A percentile compares a stretch with the other conserved stretches of the same genome.
phyloP scores from a whole-genome alignment of 495 filamentous ascomycete genomes.

The Staphylotrichum longicolle region DNA sequence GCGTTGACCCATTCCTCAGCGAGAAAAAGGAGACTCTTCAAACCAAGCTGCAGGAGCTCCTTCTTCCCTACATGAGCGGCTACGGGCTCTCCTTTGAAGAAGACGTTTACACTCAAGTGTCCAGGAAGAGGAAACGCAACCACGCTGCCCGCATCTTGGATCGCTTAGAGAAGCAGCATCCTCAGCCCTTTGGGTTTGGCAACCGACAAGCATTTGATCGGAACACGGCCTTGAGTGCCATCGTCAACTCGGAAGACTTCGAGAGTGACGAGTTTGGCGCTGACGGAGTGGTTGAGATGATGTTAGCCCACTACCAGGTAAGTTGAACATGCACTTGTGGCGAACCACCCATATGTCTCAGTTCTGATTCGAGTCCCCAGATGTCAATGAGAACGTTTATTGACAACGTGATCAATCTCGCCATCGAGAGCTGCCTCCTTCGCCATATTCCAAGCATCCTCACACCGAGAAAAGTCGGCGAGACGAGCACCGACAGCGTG shows the following conservation, averaged over 20 bases:
- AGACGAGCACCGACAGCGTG: conserved; percentile 23
- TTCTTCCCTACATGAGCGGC: conserved; percentile 17
- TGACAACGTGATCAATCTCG: conserved; percentile 31
- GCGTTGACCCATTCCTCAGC: conserved; percentile 42
- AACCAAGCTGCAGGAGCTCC: conserved; percentile 37
- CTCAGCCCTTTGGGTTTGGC: background rate
- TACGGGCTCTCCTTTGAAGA: conserved; percentile 1
- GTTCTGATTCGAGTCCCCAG: conserved; percentile 10
- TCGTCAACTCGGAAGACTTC: background rate
- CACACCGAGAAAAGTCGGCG: conserved; percentile 17
- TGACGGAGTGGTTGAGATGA: conserved; percentile 4
- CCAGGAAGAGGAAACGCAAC: background rate
- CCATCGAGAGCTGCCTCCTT: conserved; percentile 35
- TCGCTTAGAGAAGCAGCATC: background rate
- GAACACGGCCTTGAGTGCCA: background rate
- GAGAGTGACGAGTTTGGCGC: background rate
- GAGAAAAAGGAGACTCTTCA: conserved; percentile 30
- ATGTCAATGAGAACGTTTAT: conserved; percentile 27
- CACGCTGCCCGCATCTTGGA: background rate
- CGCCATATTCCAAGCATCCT: conserved; percentile 29
- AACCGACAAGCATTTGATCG: background rate
- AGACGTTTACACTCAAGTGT: background rate
- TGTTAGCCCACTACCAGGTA: conserved; percentile 3
- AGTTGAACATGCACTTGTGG: background rate
- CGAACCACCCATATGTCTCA: too few species aligned